Evolutionary conservation across 2,329 filamentous ascomycete species (phyloP).

Genomic region (Sordariomycetes sp.): DNA sequence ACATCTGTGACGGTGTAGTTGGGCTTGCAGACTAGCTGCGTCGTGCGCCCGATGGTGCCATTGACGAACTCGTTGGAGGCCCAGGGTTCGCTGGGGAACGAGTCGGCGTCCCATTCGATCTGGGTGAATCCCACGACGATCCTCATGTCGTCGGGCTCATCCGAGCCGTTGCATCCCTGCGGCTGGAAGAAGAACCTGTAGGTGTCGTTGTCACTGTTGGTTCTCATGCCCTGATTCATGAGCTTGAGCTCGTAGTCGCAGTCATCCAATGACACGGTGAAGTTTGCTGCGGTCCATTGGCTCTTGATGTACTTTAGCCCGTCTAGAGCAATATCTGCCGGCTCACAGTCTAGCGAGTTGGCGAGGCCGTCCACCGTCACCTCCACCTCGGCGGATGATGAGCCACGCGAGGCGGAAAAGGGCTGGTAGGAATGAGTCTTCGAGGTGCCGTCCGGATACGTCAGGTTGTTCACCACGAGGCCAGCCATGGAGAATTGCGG

Average conservation of each 20-base stretch:
- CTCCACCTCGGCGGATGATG: constrained; percentile 13
- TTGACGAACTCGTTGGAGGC: constrained; percentile 6
- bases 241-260: constrained; percentile 5
- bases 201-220: neutral
- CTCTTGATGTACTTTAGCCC: constrained; percentile 11
- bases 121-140: constrained; percentile 14
- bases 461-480: constrained; percentile 9
- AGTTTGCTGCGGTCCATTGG: constrained; percentile 14
- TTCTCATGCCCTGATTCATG: neutral
- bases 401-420: constrained; percentile 15
- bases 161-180: constrained; percentile 12
- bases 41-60: constrained; percentile 12
- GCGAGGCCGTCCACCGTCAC: constrained; percentile 23
- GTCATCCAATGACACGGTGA: constrained; percentile 14
- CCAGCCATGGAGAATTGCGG: constrained; percentile 22
- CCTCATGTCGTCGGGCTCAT: constrained; percentile 11
- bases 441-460: constrained; percentile 21
- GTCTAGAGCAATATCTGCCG: constrained; percentile 14
- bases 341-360: constrained; percentile 18
- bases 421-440: constrained; percentile 21
- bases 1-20: constrained; percentile 13
- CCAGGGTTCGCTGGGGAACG: constrained; percentile 1
- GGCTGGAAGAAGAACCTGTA: constrained; percentile 12
- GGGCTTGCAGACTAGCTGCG: constrained; percentile 16
- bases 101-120: constrained; percentile 8